Conservation (phyloP, 2,329 filamentous ascomycete genomes). For the Exophiala oligosperma region DNA sequence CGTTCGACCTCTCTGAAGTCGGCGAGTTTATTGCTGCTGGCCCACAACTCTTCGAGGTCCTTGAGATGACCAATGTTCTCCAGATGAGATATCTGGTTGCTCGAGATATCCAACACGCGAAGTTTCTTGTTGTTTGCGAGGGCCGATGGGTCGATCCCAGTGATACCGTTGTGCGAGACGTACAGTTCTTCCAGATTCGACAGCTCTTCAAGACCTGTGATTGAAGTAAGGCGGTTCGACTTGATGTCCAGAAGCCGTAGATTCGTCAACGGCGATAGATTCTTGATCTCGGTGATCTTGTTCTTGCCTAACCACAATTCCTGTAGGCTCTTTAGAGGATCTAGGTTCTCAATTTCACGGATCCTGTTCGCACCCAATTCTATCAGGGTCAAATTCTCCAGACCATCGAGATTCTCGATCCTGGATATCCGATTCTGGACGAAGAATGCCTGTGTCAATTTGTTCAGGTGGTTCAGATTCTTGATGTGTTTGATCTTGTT, state of each 20-base stretch:
- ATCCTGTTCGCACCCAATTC: constrained; percentile 93
- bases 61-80: constrained; percentile 67
- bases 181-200: constrained; percentile 87
- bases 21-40: constrained; percentile 78
- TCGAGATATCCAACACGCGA: constrained; percentile 81
- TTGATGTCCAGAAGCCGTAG: constrained; percentile 90
- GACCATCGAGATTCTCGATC: constrained; percentile 79
- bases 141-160: constrained; percentile 63
- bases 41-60: constrained; percentile 89
- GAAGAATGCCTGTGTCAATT: constrained; percentile 83
- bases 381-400: constrained; percentile 75
- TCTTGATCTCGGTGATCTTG: constrained; percentile 81
- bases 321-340: constrained; percentile 73
- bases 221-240: constrained; percentile 82
- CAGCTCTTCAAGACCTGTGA: constrained; percentile 73
- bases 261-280: constrained; percentile 72
- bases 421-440: constrained; percentile 90
- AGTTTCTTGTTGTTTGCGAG: constrained; percentile 68
- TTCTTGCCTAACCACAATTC: constrained; percentile 96
- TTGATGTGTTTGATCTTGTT: constrained; percentile 99
- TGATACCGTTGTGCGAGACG: constrained; percentile 90
- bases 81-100: constrained; percentile 78
- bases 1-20: constrained; percentile 80
- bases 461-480: constrained; percentile 72
- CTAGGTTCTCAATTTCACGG: constrained; percentile 81